A percentile compares a stretch with the other conserved stretches of the same genome.
Evolutionary conservation across 2,329 filamentous ascomycete genomes (phyloP).

Genomic region (Aspergillus carbonarius): DNA sequence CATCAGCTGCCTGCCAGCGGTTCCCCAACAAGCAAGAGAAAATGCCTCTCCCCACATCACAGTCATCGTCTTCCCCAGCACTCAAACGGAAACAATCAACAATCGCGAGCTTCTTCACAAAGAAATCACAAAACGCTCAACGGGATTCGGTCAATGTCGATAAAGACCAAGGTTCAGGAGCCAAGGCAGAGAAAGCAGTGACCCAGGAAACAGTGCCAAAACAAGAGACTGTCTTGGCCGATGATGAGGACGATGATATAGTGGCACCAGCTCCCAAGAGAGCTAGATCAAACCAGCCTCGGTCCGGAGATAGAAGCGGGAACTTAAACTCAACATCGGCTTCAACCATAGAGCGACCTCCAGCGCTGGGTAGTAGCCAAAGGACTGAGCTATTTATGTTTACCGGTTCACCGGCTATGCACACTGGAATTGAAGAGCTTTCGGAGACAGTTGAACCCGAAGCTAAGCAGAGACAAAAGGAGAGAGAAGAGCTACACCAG

Average conservation of each 20-base stretch:
- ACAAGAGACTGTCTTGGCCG: slow-evolving; percentile 12
- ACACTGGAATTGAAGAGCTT: slow-evolving; percentile 31
- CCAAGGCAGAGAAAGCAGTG: slow-evolving; percentile 3
- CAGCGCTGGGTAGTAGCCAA: slow-evolving; percentile 42
- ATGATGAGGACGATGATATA: slow-evolving; percentile 42
- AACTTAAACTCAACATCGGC: slow-evolving; percentile 1
- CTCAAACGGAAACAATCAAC: slow-evolving; percentile 60
- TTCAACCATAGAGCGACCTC: slow-evolving; percentile 14
- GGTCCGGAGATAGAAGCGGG: slow-evolving; percentile 10
- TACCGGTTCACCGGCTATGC: slow-evolving; percentile 49
- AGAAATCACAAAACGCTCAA: slow-evolving; percentile 45
- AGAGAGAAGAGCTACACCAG: slow-evolving; percentile 71
- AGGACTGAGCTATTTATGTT: slow-evolving; percentile 62
- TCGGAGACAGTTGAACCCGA: slow-evolving; percentile 45
- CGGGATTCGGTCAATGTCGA: slow-evolving; percentile 11
- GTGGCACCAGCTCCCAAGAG: slow-evolving; percentile 44
- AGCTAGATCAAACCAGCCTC: slow-evolving; percentile 30
- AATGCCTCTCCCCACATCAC: slow-evolving; percentile 38
- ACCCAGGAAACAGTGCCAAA: slow-evolving; percentile 1
- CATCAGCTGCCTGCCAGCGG: background rate
- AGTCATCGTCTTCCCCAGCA: slow-evolving; percentile 33
- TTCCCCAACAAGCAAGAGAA: slow-evolving; percentile 1
- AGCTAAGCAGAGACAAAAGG: slow-evolving; percentile 54
- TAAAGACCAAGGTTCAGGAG: background rate
- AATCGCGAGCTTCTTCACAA: slow-evolving; percentile 82